These are phyloP conservation scores for Boletus sp. DNA, from an alignment of 1,284 basidiomycete species.

Conservation along the genomic window DNA sequence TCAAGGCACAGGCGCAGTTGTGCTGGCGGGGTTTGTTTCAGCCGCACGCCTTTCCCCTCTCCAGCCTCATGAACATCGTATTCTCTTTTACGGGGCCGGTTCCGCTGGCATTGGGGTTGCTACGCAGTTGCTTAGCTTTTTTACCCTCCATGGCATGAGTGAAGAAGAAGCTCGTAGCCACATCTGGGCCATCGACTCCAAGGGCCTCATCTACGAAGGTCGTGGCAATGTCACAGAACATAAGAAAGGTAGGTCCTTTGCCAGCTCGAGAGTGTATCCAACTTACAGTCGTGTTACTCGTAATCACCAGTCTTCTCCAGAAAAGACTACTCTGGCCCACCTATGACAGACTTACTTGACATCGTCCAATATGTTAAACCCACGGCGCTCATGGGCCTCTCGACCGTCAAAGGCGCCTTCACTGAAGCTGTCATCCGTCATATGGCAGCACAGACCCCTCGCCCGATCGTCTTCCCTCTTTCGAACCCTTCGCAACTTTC, in stretches of 20 bases:
- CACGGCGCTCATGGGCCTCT: conserved; percentile 88
- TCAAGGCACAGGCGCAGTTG: conserved; percentile 87
- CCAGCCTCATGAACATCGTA: conserved; percentile 73
- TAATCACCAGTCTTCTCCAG: conserved; percentile 70
- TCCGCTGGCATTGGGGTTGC: conserved; percentile 89
- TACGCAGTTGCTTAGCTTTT: conserved; percentile 86
- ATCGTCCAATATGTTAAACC: conserved; percentile 86
- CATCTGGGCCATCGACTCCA: conserved; percentile 85
- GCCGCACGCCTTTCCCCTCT: conserved; percentile 77
- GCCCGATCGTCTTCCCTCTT: conserved; percentile 95
- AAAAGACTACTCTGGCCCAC: conserved; percentile 71
- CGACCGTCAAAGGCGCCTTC: conserved; percentile 85
- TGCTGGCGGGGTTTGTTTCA: conserved; percentile 87
- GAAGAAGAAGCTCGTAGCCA: conserved; percentile 73
- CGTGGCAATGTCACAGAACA: conserved; percentile 70
- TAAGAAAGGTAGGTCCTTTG: conserved; percentile 62
- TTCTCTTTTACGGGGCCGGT: conserved; percentile 89
- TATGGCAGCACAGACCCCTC: conserved; percentile 83
- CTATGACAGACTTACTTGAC: conserved; percentile 72
- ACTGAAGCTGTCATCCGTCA: conserved; percentile 68
- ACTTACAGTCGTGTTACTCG: background rate
- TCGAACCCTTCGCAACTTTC: conserved; percentile 88
- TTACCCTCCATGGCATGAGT: conserved; percentile 73
- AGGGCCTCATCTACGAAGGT: conserved; percentile 75
- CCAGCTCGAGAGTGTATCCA: background rate